Base-by-base conservation (phyloP, 768 basidiomycete species). In the Fomitopsis serialis region DNA sequence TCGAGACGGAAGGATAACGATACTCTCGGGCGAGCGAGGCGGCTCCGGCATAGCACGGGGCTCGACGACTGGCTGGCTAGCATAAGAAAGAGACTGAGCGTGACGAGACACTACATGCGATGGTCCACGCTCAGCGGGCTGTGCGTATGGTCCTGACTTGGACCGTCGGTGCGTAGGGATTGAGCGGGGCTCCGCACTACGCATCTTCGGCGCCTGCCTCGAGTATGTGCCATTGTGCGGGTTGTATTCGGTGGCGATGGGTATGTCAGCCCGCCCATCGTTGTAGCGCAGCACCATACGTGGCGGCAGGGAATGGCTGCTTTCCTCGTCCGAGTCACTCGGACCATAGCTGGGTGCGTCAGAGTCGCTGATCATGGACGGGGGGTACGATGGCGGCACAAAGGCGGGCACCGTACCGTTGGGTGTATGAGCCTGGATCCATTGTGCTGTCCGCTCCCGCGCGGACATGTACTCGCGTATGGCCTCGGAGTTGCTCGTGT, bases 241-340 rank as follows among this genome's bases (percentile, higher is more conserved):
- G 40, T 17, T 29, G 29, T 45, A 42, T 19, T 60, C 54, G 48
- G 74, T 67, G n/a, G 80, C 77, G 61, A 88, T 84, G 34, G 84
- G 82, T 8, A 84, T 67, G 67, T 87, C 83, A 2, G 77, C 76
- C 36, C 82, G 66, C 2, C 88, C 86, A 62, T 86, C 81, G 21
- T 71, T 74, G 65, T 82, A 90, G 51, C 79, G 79, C 60, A 89
- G 69, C 54, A 89, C 68, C 84, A 90, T 87, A 61, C 78, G 81
- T 3, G 88, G 87, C 1, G 88, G 88, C 11, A 81, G 60, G 0
- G 77, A 78, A 54, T 70, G 71, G 15, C 65, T 58, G 57, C 74
- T 77, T 53, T 67, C 72, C 0, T 66, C 67, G 61, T 77, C 76
- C 3, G 77, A 76, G 6, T 68, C 72, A 51, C 52, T 61, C n/a